Percentiles rank a stretch among this genome's conserved stretches.
Conservation (phyloP, 176 grass and related monocot species). For the Oryza glumipatula region DNA sequence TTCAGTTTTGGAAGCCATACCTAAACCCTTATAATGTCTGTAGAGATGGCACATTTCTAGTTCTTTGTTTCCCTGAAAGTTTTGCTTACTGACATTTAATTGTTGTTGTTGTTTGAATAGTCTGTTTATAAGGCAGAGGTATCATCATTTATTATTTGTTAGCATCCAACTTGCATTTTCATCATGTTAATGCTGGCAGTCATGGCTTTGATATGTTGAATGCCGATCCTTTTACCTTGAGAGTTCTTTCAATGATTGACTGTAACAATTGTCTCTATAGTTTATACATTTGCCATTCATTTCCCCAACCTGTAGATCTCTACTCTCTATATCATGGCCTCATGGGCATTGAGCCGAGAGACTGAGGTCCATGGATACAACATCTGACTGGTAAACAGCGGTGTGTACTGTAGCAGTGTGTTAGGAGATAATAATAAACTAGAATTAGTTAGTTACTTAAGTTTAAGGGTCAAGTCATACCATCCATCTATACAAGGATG, state of each 20-base stretch:
- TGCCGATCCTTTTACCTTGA: background rate
- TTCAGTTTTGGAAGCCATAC: background rate
- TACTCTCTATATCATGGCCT: background rate
- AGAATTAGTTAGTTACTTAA: too few species aligned
- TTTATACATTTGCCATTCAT: background rate
- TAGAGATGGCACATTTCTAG: background rate
- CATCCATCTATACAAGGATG: too few species aligned
- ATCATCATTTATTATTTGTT: background rate
- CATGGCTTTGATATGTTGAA: background rate
- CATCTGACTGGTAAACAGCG: too few species aligned
- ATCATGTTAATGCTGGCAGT: background rate
- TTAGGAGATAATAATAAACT: too few species aligned
- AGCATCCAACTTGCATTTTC: constrained; percentile 8
- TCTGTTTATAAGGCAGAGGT: background rate
- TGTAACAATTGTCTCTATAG: background rate
- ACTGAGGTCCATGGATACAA: too few species aligned
- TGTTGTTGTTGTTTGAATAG: background rate
- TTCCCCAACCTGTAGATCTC: background rate
- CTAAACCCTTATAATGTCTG: background rate
- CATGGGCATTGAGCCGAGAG: too few species aligned
- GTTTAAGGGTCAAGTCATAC: too few species aligned
- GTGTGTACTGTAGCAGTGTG: too few species aligned
- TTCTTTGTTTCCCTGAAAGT: background rate
- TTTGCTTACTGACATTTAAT: background rate
- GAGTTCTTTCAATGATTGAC: background rate